Evolutionary conservation across 805 yeast genomes (phyloP).

Genomic region (Ogataea glucozyma): DNA sequence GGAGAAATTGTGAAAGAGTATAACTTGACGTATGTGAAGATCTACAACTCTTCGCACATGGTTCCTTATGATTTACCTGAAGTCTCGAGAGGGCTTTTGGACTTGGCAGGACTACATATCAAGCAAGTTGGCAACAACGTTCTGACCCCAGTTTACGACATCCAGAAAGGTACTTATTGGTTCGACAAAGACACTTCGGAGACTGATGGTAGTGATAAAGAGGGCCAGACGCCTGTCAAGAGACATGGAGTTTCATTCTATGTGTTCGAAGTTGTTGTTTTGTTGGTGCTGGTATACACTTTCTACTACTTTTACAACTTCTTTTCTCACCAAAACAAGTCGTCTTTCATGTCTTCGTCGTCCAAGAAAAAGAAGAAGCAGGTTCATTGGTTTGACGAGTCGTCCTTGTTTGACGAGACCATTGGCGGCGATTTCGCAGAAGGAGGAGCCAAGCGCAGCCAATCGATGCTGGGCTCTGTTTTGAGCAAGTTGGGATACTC

Average conservation of each 20-base stretch:
- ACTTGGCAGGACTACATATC: conserved; percentile 42
- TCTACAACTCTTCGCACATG: conserved; percentile 87
- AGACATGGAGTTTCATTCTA: conserved; percentile 23
- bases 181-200: conserved; percentile 8
- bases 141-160: conserved; percentile 31
- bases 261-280: conserved; percentile 25
- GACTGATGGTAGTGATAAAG: conserved; percentile 5
- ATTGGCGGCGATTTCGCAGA: conserved; percentile 5
- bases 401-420: conserved; percentile 13
- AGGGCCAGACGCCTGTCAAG: background rate
- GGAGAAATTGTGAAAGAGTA: conserved; percentile 51
- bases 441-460: conserved; percentile 2
- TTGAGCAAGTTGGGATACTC: conserved; percentile 39
- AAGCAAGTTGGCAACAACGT: conserved; percentile 27
- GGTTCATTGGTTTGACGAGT: conserved; percentile 38
- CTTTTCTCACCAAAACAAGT: conserved; percentile 22
- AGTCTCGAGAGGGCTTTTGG: conserved; percentile 69
- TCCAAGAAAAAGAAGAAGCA: conserved; percentile 33
- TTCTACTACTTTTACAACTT: conserved; percentile 29
- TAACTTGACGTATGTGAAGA: conserved; percentile 73
- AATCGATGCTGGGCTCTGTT: conserved; percentile 22
- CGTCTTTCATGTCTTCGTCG: conserved; percentile 26
- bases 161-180: conserved; percentile 15
- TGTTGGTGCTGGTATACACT: conserved; percentile 24
- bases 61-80: conserved; percentile 82